phyloP scores from a whole-genome alignment of 805 yeast species.

The Kluyveromyces wickerhamii region DNA sequence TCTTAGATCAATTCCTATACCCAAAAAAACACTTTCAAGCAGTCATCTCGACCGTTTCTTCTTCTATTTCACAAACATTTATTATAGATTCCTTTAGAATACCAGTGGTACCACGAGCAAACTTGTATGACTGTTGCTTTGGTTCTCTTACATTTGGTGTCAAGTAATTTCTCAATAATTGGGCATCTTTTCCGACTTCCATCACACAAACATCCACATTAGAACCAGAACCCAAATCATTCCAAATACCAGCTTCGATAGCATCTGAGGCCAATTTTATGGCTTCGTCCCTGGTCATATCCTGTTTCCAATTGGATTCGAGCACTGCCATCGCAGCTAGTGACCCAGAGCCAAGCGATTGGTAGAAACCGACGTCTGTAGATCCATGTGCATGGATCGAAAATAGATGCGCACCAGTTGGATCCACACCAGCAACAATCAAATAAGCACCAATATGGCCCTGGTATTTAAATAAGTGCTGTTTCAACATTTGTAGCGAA shows the following conservation, averaged over 20 bases:
- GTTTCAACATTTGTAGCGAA: constrained; percentile 86
- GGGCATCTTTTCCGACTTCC: constrained; percentile 88
- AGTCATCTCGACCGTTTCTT: constrained; percentile 40
- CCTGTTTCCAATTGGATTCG: constrained; percentile 80
- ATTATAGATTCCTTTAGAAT: constrained; percentile 62
- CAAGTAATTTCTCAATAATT: constrained; percentile 73
- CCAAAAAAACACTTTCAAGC: constrained; percentile 12
- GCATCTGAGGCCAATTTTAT: constrained; percentile 85
- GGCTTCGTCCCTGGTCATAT: constrained; percentile 81
- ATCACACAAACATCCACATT: constrained; percentile 96
- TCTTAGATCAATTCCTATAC: too few relatives aligned
- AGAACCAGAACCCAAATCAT: constrained; percentile 97
- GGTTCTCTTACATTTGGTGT: constrained; percentile 83
- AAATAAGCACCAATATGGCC: constrained; percentile 96
- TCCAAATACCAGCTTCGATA: constrained; percentile 97
- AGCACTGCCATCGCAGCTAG: constrained; percentile 97
- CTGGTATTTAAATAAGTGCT: constrained; percentile 92
- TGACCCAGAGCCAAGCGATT: constrained; percentile 92
- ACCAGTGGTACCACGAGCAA: constrained; percentile 91
- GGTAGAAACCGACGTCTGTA: constrained; percentile 90
- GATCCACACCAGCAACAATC: constrained; percentile 97
- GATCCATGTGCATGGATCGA: constrained; percentile 97
- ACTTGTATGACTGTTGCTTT: constrained; percentile 78
- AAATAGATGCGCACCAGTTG: constrained; percentile 89
- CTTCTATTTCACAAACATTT: constrained; percentile 60